Percentiles rank a stretch among this genome's conserved stretches.
Evolutionary conservation across 305 asterid species (phyloP).

Genomic region (Salvia sclarea): DNA sequence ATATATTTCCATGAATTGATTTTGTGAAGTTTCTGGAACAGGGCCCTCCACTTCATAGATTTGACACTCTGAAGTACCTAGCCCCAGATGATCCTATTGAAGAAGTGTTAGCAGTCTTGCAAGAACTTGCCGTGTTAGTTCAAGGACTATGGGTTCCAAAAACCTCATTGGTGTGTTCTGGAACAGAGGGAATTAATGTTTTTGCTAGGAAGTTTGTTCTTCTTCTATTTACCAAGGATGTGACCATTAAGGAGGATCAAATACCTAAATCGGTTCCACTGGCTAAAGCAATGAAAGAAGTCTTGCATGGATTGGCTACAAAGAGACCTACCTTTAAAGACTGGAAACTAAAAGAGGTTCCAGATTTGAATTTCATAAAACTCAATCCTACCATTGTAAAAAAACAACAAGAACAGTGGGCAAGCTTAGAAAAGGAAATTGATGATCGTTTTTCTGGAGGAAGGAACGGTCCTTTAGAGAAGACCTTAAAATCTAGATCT

Average conservation of each 20-base stretch:
- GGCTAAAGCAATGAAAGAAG: slow-evolving; percentile 44
- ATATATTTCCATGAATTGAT: slow-evolving; percentile 24
- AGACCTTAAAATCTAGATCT: slow-evolving; percentile 39
- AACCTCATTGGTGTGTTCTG: slow-evolving; percentile 52
- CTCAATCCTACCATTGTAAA: slow-evolving; percentile 47
- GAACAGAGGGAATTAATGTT: slow-evolving; percentile 43
- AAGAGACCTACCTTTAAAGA: slow-evolving; percentile 52
- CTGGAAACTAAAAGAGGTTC: slow-evolving; percentile 77
- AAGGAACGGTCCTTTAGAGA: slow-evolving; percentile 38
- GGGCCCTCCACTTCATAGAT: slow-evolving; percentile 77
- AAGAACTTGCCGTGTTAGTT: slow-evolving; percentile 64
- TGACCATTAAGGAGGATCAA: slow-evolving; percentile 35
- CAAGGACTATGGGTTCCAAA: slow-evolving; percentile 92
- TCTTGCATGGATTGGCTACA: slow-evolving; percentile 53
- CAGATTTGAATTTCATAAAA: slow-evolving; percentile 62
- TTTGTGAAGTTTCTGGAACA: slow-evolving; percentile 38
- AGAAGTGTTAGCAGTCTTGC: slow-evolving; percentile 61
- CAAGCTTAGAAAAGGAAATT: slow-evolving; percentile 40
- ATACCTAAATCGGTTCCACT: slow-evolving; percentile 33
- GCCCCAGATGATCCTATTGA: slow-evolving; percentile 66
- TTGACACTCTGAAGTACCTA: slow-evolving; percentile 68
- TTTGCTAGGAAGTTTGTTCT: slow-evolving; percentile 69
- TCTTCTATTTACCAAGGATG: slow-evolving; percentile 58
- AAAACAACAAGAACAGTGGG: slow-evolving; percentile 61
- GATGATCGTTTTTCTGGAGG: slow-evolving; percentile 24